Conservation (phyloP, 2,329 filamentous ascomycete species). For the Fusarium pseudoanthophilum region DNA sequence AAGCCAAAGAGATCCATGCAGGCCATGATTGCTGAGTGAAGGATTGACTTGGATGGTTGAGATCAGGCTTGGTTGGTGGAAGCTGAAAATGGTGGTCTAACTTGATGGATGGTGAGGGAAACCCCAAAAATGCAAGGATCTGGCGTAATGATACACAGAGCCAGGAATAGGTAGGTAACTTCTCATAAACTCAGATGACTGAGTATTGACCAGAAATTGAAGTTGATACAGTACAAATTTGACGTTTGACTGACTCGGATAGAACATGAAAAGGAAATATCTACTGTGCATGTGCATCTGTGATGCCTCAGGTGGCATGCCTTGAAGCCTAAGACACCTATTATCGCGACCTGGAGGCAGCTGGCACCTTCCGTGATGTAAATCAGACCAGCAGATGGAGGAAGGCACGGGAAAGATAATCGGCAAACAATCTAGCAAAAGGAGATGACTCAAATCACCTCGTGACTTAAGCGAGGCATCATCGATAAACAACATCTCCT, state of each 20-base stretch:
- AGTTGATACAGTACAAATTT: neutral
- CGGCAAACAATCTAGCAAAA: neutral
- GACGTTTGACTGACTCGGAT: neutral
- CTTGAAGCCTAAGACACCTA: neutral
- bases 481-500: neutral
- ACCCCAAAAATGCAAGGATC: conserved; percentile 20
- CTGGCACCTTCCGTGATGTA: neutral
- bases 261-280: neutral
- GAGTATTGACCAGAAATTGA: neutral
- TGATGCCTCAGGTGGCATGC: conserved; percentile 9
- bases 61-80: conserved; percentile 32
- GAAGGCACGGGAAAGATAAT: conserved; percentile 3
- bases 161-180: conserved; percentile 1
- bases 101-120: conserved; percentile 20
- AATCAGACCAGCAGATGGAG: neutral
- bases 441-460: neutral
- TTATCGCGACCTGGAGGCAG: neutral
- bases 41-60: conserved; percentile 27
- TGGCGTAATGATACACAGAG: conserved; percentile 3
- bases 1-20: conserved; percentile 8
- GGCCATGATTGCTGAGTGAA: neutral
- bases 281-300: neutral
- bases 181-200: neutral
- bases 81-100: conserved; percentile 11
- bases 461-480: conserved; percentile 4